Conservation (phyloP, 148 eudicot species). For the Suaeda aralocaspica region DNA sequence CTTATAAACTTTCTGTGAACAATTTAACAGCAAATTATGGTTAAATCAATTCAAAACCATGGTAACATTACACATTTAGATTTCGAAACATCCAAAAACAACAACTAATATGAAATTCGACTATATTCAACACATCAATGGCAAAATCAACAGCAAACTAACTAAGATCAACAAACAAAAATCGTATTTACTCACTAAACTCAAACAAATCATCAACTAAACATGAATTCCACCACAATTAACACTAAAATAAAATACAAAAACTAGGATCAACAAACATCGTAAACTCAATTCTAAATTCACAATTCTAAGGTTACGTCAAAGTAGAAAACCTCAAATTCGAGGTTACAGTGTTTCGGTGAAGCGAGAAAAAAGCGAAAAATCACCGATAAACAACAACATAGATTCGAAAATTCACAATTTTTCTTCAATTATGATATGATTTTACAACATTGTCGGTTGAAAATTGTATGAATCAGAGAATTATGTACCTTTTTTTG, state of each 20-base stretch:
- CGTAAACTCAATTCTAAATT: neutral
- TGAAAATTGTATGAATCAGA: neutral
- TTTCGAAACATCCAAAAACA: neutral
- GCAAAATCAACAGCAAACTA: neutral
- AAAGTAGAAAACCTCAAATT: neutral
- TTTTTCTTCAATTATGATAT: neutral
- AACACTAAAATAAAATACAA: too few species aligned
- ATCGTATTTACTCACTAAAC: too few species aligned
- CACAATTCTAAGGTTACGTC: neutral
- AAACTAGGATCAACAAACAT: too few species aligned
- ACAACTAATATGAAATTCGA: neutral
- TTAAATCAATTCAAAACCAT: too few species aligned
- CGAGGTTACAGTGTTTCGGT: neutral
- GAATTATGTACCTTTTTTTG: neutral
- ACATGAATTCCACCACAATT: too few species aligned
- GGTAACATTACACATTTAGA: neutral
- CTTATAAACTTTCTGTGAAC: too few species aligned
- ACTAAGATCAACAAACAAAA: too few species aligned
- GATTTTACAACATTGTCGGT: neutral
- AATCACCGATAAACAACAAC: neutral
- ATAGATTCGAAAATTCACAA: neutral
- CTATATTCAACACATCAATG: neutral
- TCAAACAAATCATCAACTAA: too few species aligned
- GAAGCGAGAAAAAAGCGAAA: neutral
- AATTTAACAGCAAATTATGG: too few species aligned